Percentiles rank a stretch among this genome's conserved stretches.
Evolutionary conservation across 2,329 filamentous ascomycete genomes (phyloP).

Genomic region (Claviceps africana): DNA sequence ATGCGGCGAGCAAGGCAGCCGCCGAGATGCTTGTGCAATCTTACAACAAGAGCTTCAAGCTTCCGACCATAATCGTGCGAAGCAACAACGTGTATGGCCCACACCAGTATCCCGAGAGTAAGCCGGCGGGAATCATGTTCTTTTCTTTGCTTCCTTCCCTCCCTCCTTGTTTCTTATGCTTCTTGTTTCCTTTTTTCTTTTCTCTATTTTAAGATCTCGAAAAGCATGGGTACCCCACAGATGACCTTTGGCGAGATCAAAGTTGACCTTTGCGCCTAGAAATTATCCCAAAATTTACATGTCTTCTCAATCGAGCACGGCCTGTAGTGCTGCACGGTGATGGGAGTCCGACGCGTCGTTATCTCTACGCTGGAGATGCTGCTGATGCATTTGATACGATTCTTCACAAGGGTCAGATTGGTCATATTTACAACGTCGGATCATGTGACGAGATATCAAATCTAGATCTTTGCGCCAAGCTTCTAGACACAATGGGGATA

Average conservation of each 20-base stretch:
- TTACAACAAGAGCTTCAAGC: slow-evolving; percentile 71
- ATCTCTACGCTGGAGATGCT: slow-evolving; percentile 66
- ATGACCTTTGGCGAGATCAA: not conserved
- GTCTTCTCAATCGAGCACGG: slow-evolving; percentile 50
- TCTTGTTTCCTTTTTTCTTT: not conserved
- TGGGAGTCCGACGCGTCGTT: slow-evolving; percentile 59
- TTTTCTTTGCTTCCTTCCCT: too few relatives aligned
- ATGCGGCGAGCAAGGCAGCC: slow-evolving; percentile 66
- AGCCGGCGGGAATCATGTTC: slow-evolving; percentile 15
- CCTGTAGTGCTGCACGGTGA: slow-evolving; percentile 65
- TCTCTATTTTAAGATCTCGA: too few relatives aligned
- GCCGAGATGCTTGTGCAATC: slow-evolving; percentile 78
- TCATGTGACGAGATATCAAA: slow-evolving; percentile 69
- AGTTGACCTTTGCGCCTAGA: slow-evolving; percentile 31
- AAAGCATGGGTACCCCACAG: too few relatives aligned
- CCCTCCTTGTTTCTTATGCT: too few relatives aligned
- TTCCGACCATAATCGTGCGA: slow-evolving; percentile 66
- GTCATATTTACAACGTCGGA: slow-evolving; percentile 71
- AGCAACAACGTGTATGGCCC: slow-evolving; percentile 81
- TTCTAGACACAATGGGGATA: slow-evolving; percentile 50
- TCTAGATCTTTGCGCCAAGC: slow-evolving; percentile 48
- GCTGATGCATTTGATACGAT: slow-evolving; percentile 76
- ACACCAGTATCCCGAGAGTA: slow-evolving; percentile 73
- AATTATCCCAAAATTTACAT: slow-evolving; percentile 72
- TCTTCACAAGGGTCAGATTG: slow-evolving; percentile 59